Conservation (phyloP, 2,329 filamentous ascomycete genomes). For the Macrophomina phaseolina region DNA sequence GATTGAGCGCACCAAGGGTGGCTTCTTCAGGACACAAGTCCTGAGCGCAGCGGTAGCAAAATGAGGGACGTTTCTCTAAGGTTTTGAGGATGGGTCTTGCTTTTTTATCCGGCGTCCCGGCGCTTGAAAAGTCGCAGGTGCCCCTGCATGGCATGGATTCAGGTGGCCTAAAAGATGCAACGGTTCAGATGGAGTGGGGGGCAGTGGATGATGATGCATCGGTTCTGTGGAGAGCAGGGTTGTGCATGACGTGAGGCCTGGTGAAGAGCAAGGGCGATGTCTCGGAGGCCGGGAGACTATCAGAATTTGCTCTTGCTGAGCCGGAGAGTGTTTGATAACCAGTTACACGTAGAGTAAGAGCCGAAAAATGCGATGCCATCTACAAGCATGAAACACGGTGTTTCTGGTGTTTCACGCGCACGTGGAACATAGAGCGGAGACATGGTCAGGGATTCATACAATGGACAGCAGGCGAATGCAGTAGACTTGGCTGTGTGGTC, state of each 20-base stretch:
- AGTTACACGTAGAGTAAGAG: conserved; percentile 25
- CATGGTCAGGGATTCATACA: not conserved
- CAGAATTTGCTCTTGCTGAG: conserved; percentile 14
- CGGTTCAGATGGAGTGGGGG: not conserved
- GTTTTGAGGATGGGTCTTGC: conserved; percentile 19
- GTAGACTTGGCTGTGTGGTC: not conserved
- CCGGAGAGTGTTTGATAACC: conserved; percentile 20
- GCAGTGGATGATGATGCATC: not conserved
- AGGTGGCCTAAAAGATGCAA: conserved; percentile 5
- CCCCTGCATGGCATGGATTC: conserved; percentile 19
- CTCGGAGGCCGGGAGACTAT: not conserved
- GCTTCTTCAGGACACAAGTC: conserved; percentile 98
- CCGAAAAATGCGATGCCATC: conserved; percentile 13
- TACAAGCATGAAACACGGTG: conserved; percentile 15
- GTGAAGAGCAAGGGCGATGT: not conserved
- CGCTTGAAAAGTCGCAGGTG: conserved; percentile 17
- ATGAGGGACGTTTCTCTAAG: conserved; percentile 36
- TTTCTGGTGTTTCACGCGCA: conserved; percentile 3
- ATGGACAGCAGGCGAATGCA: not conserved
- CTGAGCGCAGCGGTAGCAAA: conserved; percentile 66
- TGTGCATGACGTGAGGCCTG: not conserved
- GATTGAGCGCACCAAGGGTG: conserved; percentile 98
- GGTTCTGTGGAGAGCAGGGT: not conserved
- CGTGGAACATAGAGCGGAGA: conserved; percentile 5
- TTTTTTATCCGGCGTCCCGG: conserved; percentile 26